Conservation (phyloP, 2,329 filamentous ascomycete genomes). For the Aspergillus sp. region DNA sequence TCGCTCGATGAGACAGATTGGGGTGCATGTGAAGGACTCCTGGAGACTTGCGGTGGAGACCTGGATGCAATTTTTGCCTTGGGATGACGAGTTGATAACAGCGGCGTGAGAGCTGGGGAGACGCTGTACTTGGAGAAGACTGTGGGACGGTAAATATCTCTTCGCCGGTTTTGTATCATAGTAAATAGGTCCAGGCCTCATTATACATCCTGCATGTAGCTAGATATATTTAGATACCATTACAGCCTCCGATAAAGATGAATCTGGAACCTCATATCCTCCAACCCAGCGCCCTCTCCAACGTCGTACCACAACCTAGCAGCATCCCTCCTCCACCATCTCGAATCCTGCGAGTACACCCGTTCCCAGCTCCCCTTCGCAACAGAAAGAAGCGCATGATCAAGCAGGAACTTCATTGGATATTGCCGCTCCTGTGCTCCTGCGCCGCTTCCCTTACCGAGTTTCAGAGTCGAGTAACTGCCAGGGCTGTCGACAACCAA, state of each 20-base stretch:
- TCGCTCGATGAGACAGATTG: too few species aligned
- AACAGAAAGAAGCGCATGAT: slow-evolving; percentile 69
- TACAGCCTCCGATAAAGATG: slow-evolving; percentile 67
- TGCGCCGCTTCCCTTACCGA: slow-evolving; percentile 53
- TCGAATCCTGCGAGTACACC: slow-evolving; percentile 70
- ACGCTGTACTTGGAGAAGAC: too few species aligned
- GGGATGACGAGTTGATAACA: too few species aligned
- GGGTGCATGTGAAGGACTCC: too few species aligned
- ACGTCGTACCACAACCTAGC: slow-evolving; percentile 72
- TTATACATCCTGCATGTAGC: background rate
- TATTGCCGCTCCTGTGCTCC: slow-evolving; percentile 59
- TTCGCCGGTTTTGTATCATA: background rate
- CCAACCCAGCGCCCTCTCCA: slow-evolving; percentile 79
- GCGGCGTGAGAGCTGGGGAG: too few species aligned
- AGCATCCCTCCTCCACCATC: slow-evolving; percentile 77
- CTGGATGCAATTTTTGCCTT: too few species aligned
- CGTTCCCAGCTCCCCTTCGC: slow-evolving; percentile 66
- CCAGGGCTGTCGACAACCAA: slow-evolving; percentile 92
- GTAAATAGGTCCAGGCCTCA: background rate
- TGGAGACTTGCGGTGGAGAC: too few species aligned
- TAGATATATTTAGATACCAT: background rate
- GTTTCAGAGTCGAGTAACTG: slow-evolving; percentile 79
- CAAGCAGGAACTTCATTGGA: slow-evolving; percentile 90
- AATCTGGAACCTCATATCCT: slow-evolving; percentile 94
- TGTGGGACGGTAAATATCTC: too few species aligned